These are phyloP conservation scores for Emergomyces orientalis DNA, from an alignment of 2,329 filamentous ascomycete species.

Conservation along the genomic window DNA sequence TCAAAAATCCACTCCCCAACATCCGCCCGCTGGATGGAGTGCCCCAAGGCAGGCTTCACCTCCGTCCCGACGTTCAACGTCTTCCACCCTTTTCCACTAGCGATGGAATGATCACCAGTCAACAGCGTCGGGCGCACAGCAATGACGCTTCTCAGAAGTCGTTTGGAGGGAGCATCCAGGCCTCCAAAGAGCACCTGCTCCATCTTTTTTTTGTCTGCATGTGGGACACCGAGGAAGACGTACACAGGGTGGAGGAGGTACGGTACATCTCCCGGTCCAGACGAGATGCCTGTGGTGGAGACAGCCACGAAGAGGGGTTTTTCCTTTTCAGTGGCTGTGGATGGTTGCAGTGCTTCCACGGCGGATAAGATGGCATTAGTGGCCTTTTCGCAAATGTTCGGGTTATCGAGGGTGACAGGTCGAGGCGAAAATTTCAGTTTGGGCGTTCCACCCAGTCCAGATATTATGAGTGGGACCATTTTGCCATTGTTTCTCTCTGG, in stretches of 20 bases:
- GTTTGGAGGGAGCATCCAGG: conserved; percentile 12
- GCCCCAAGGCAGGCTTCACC: conserved; percentile 21
- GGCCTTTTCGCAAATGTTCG: conserved; percentile 20
- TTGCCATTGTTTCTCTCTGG: conserved; percentile 18
- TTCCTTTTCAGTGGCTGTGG: neutral
- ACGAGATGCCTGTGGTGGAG: conserved; percentile 22
- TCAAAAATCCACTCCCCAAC: conserved; percentile 25
- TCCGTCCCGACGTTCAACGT: conserved; percentile 21
- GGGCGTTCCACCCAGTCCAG: conserved; percentile 32
- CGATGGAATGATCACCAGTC: conserved; percentile 16
- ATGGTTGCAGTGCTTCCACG: conserved; percentile 16
- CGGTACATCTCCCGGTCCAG: conserved; percentile 13
- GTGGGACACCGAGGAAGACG: conserved; percentile 21
- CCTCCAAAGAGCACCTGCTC: conserved; percentile 19
- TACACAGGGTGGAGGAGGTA: conserved; percentile 16
- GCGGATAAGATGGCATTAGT: conserved; percentile 19
- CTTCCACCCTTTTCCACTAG: conserved; percentile 17
- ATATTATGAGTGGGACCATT: conserved; percentile 38
- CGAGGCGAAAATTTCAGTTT: conserved; percentile 19
- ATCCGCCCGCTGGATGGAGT: conserved; percentile 23
- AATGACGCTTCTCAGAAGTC: conserved; percentile 17
- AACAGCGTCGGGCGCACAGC: conserved; percentile 23
- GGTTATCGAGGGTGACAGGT: conserved; percentile 21
- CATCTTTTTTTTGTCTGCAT: conserved; percentile 19
- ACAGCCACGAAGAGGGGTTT: conserved; percentile 20